phyloP scores from a whole-genome alignment of 352 stramenopile genomes.

The Phytophthora uliginosa region DNA sequence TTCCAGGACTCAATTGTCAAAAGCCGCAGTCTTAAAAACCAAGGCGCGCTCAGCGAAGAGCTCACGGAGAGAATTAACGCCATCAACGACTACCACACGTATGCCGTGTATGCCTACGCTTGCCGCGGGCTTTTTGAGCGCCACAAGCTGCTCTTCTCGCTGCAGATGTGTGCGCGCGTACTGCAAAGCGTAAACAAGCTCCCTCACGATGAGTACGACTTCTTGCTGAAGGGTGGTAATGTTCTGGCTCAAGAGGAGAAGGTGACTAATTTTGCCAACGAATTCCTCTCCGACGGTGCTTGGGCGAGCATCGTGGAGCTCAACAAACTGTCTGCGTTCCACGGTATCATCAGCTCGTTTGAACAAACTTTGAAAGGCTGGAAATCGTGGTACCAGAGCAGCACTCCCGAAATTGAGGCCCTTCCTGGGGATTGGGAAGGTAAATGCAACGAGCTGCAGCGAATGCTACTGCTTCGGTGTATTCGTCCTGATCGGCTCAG shows the following conservation, averaged over 20 bases:
- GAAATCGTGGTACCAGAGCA: conserved; percentile 89
- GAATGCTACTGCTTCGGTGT: conserved; percentile 94
- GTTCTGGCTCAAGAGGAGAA: conserved; percentile 70
- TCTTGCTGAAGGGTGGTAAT: conserved; percentile 93
- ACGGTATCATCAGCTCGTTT: conserved; percentile 92
- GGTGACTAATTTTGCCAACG: conserved; percentile 85
- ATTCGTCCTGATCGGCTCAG: conserved; percentile 94
- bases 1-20: conserved; percentile 96
- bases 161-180: conserved; percentile 96
- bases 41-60: conserved; percentile 83
- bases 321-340: conserved; percentile 91
- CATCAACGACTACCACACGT: conserved; percentile 97
- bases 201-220: conserved; percentile 95
- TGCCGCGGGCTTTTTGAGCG: conserved; percentile 96
- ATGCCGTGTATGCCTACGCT: conserved; percentile 96
- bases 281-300: conserved; percentile 85
- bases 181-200: conserved; percentile 94
- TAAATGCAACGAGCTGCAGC: conserved; percentile 95
- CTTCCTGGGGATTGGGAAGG: conserved; percentile 95
- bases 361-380: conserved; percentile 88
- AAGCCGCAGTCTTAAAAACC: conserved; percentile 84
- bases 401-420: conserved; percentile 91
- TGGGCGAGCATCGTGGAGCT: conserved; percentile 96
- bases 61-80: conserved; percentile 90
- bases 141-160: conserved; percentile 97